These are phyloP conservation scores for Madurella mycetomatis DNA, from an alignment of 2,329 filamentous ascomycete genomes.

Conservation along the genomic window DNA sequence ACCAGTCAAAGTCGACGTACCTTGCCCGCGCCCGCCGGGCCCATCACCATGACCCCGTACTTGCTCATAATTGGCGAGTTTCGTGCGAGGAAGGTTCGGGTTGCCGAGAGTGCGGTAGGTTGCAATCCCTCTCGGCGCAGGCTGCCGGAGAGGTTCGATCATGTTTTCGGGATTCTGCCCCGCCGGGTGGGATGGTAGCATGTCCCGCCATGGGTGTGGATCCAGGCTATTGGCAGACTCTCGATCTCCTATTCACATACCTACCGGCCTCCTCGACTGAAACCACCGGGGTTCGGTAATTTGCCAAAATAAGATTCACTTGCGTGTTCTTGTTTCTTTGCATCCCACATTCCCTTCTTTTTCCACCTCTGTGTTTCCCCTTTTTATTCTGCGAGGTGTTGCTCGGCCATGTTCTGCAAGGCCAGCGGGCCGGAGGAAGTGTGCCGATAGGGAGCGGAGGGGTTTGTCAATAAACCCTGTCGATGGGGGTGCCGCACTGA, in stretches of 20 bases:
- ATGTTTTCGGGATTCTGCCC: conserved; percentile 16
- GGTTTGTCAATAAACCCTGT: no score
- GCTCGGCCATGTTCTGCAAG: no score
- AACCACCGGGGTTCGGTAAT: no score
- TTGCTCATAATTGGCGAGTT: conserved; percentile 66
- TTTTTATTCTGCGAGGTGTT: background rate
- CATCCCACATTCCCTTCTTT: no score
- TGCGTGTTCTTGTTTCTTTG: no score
- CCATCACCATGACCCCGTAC: conserved; percentile 92
- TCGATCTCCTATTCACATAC: no score
- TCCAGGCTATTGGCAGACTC: no score
- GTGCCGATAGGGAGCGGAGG: no score
- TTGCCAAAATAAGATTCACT: no score
- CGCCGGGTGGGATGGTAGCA: conserved; percentile 16
- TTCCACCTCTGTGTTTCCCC: background rate
- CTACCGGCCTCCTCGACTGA: no score
- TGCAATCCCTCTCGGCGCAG: background rate
- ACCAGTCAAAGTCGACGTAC: conserved; percentile 37
- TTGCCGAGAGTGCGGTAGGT: background rate
- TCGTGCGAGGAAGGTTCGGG: background rate
- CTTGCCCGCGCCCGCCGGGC: conserved; percentile 92
- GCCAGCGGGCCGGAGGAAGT: no score
- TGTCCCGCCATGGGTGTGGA: conserved; percentile 8
- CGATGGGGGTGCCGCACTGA: conserved; percentile 2
- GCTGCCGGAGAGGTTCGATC: background rate